Evolutionary conservation across 371 early-diverging fungal genomes (phyloP).

Genomic region (Mucor lusitanicus): DNA sequence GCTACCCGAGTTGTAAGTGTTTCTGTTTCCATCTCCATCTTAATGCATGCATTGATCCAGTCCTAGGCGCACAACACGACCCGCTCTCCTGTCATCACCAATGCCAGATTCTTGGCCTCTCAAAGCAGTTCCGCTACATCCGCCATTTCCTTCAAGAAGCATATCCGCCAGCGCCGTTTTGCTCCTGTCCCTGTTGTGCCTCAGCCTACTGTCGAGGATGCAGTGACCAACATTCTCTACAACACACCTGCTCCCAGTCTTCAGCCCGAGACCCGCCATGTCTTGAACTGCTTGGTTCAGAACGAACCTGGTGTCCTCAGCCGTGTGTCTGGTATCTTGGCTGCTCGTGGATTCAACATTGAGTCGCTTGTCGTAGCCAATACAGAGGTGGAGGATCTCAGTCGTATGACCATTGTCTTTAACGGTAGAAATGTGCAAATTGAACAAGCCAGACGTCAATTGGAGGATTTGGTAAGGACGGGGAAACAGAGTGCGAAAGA

Average conservation of each 20-base stretch:
- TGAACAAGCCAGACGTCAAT: constrained; percentile 90
- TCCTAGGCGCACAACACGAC: not conserved
- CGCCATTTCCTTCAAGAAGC: constrained; percentile 55
- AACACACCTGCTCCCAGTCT: constrained; percentile 76
- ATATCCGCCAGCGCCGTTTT: constrained; percentile 50
- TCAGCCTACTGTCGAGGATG: constrained; percentile 71
- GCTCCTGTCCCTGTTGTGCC: constrained; percentile 41
- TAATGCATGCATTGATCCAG: not conserved
- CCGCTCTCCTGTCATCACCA: constrained; percentile 6
- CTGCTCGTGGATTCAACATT: constrained; percentile 94
- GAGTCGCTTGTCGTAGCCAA: constrained; percentile 92
- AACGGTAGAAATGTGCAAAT: constrained; percentile 79
- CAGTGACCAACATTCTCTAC: constrained; percentile 86
- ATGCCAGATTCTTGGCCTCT: constrained; percentile 11
- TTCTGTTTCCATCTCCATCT: not conserved
- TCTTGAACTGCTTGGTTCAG: constrained; percentile 91
- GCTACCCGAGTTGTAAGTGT: constrained; percentile 19
- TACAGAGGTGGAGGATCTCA: constrained; percentile 91
- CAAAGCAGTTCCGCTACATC: constrained; percentile 45
- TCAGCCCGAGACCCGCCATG: constrained; percentile 68
- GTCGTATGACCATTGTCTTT: constrained; percentile 95
- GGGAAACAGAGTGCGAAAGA: not conserved
- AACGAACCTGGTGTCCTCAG: constrained; percentile 96
- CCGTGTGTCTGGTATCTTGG: constrained; percentile 87
- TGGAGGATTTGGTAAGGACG: constrained; percentile 81